Conservation (phyloP, 2,329 filamentous ascomycete species). For the Ascosphaera apis region DNA sequence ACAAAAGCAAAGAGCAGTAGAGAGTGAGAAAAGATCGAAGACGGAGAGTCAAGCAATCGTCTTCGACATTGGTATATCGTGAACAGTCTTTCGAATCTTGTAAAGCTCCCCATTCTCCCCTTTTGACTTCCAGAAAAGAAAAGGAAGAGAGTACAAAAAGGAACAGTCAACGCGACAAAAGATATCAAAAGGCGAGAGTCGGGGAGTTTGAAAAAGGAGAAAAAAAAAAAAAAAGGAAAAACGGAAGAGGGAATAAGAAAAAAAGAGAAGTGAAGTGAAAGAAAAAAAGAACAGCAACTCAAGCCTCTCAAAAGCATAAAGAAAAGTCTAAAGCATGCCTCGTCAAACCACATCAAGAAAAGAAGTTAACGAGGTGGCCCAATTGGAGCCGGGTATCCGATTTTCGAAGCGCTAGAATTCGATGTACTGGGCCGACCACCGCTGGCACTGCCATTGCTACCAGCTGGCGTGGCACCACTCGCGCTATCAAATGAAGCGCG, state of each 20-base stretch:
- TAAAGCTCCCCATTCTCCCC: too few relatives aligned
- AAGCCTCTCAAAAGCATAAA: slow-evolving; percentile 1
- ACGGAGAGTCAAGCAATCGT: too few relatives aligned
- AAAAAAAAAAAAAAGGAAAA: slow-evolving; percentile 10
- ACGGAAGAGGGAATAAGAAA: slow-evolving; percentile 13
- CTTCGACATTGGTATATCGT: too few relatives aligned
- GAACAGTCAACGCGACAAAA: slow-evolving; percentile 10
- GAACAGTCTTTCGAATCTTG: too few relatives aligned
- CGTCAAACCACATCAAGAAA: neutral
- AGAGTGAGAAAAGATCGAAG: slow-evolving; percentile 2
- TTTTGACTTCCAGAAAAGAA: slow-evolving; percentile 7
- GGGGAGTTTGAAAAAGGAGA: slow-evolving; percentile 17
- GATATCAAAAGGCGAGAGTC: slow-evolving; percentile 17
- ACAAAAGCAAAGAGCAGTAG: slow-evolving; percentile 2
- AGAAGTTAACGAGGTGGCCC: slow-evolving; percentile 53
- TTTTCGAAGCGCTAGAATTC: slow-evolving; percentile 91
- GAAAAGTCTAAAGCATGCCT: slow-evolving; percentile 1
- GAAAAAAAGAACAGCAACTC: slow-evolving; percentile 1
- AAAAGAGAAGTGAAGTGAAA: slow-evolving; percentile 7
- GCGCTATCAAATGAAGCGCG: slow-evolving; percentile 74
- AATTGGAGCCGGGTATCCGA: slow-evolving; percentile 85
- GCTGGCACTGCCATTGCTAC: too few relatives aligned
- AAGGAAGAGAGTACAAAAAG: slow-evolving; percentile 8
- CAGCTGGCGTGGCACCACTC: too few relatives aligned
- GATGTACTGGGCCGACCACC: slow-evolving; percentile 82